A percentile compares a stretch with the other conserved stretches of the same genome.
Conservation (phyloP, 768 basidiomycete genomes). For the Mycena vulgaris region DNA sequence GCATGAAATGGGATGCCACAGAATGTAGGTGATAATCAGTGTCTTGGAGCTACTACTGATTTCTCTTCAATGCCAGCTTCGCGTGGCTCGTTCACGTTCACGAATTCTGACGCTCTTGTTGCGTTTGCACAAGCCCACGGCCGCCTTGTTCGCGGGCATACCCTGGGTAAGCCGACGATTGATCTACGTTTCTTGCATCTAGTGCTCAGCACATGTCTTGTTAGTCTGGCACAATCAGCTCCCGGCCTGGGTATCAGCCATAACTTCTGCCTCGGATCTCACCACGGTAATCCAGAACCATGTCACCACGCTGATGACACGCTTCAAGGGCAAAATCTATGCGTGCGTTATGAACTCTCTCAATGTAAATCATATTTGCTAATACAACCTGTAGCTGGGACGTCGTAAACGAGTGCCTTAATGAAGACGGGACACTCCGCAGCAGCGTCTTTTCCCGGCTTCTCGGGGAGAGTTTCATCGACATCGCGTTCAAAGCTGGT, state of each 20-base stretch:
- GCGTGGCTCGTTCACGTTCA: constrained; percentile 42
- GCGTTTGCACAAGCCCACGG: constrained; percentile 52
- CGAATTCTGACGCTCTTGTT: constrained; percentile 52
- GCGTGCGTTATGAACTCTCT: constrained; percentile 22
- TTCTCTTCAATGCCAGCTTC: no score
- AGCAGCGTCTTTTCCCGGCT: constrained; percentile 1
- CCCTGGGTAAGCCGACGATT: neutral
- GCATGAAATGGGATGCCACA: constrained; percentile 52
- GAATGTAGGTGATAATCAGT: constrained; percentile 47
- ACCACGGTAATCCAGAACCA: constrained; percentile 52
- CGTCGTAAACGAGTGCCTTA: constrained; percentile 61
- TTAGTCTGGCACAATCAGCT: constrained; percentile 61
- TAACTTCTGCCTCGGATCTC: constrained; percentile 47
- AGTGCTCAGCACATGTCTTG: neutral
- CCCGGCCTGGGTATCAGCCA: constrained; percentile 54
- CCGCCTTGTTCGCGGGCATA: constrained; percentile 53
- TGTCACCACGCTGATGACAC: constrained; percentile 52
- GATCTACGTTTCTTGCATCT: no score
- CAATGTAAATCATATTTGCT: neutral
- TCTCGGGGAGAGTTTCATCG: constrained; percentile 9
- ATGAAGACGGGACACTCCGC: constrained; percentile 7
- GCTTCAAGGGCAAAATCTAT: constrained; percentile 57
- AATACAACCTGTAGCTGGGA: constrained; percentile 56
- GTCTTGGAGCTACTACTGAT: no score
- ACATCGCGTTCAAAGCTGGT: constrained; percentile 18